These are phyloP conservation scores for Lipomyces sp. DNA, from an alignment of 805 yeast genomes.

Conservation along the genomic window DNA sequence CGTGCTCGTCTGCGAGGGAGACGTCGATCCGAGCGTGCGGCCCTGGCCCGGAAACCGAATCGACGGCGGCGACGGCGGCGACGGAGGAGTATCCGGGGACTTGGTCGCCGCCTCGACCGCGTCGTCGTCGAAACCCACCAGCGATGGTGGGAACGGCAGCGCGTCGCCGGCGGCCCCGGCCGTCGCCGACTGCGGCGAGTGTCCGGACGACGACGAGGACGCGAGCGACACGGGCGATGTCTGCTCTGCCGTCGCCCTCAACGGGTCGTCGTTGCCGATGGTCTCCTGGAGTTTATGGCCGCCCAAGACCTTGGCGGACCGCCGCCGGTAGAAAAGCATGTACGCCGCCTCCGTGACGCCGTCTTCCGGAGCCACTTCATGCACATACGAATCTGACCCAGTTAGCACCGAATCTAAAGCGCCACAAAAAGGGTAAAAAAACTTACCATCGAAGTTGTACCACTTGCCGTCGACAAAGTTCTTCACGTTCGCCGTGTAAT, in stretches of 20 bases:
- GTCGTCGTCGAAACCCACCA: no score
- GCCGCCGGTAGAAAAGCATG: constrained; percentile 71
- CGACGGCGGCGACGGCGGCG: no score
- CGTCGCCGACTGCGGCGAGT: no score
- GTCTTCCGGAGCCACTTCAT: constrained; percentile 55
- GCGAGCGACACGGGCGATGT: no score
- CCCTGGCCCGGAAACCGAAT: constrained; percentile 8
- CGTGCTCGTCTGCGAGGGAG: no score
- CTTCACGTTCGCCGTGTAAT: constrained; percentile 86
- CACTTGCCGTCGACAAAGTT: constrained; percentile 73
- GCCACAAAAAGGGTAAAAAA: not conserved
- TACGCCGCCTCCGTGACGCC: constrained; percentile 77
- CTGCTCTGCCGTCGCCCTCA: no score
- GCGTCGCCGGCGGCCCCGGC: no score
- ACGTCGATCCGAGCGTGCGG: constrained; percentile 8
- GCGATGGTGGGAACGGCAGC: no score
- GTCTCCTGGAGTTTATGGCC: constrained; percentile 21
- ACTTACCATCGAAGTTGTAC: constrained; percentile 78
- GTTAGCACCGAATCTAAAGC: no score
- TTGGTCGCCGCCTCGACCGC: no score
- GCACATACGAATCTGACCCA: constrained; percentile 65
- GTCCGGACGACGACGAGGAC: no score
- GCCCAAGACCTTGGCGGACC: constrained; percentile 31
- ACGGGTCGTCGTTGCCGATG: not conserved
- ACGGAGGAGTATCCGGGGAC: constrained; percentile 1